phyloP scores from a whole-genome alignment of 1,284 basidiomycete species.

The Flammula alnicola region DNA sequence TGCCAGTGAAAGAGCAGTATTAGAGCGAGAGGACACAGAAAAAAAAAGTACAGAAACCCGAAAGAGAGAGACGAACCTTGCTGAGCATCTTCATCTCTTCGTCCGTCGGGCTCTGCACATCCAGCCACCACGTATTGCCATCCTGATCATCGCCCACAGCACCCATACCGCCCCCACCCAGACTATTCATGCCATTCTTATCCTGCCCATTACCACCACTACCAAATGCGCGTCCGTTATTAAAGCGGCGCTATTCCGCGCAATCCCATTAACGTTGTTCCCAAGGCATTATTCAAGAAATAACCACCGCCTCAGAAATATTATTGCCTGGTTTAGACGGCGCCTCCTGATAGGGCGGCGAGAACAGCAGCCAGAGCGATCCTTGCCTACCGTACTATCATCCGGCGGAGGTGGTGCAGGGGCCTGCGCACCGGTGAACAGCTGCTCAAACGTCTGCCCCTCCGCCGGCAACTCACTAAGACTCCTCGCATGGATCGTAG shows the following conservation, averaged over 20 bases:
- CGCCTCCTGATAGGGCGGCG: constrained; percentile 21
- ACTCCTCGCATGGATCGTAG: constrained; percentile 94
- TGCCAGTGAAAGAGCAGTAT: neutral
- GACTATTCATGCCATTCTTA: neutral
- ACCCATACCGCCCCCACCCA: constrained; percentile 26
- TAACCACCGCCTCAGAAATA: too few relatives aligned
- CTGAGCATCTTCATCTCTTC: constrained; percentile 98
- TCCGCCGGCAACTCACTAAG: constrained; percentile 94
- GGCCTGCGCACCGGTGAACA: constrained; percentile 70
- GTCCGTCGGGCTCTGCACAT: constrained; percentile 93
- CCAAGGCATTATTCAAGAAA: too few relatives aligned
- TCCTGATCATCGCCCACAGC: constrained; percentile 51
- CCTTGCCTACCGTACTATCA: too few relatives aligned
- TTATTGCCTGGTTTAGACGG: constrained; percentile 1
- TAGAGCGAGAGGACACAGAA: too few relatives aligned
- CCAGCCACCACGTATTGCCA: constrained; percentile 96
- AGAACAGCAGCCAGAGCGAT: too few relatives aligned
- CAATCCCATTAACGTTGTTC: too few relatives aligned
- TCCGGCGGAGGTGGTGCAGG: neutral
- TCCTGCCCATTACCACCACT: constrained; percentile 12
- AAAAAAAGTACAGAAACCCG: too few relatives aligned
- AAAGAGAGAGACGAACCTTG: constrained; percentile 58
- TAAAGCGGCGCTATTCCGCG: neutral
- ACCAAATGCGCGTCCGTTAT: constrained; percentile 2
- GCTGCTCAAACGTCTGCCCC: constrained; percentile 90